Conservation (phyloP, 495 filamentous ascomycete species). For the Talaromyces borbonicus region DNA sequence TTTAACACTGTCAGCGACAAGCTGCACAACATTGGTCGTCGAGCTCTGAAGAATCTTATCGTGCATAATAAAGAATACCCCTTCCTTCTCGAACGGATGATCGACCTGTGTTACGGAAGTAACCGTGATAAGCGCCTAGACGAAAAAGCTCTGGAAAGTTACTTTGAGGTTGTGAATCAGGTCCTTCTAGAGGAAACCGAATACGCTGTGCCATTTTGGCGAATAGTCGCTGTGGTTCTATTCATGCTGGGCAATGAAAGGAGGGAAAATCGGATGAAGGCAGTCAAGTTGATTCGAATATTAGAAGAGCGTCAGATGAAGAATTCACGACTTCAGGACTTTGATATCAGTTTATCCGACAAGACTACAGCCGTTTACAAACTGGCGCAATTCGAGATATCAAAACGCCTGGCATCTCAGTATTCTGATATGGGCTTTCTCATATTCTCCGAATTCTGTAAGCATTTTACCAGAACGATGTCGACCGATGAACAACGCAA, state of each 20-base stretch:
- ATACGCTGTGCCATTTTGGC: constrained; percentile 82
- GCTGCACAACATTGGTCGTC: constrained; percentile 81
- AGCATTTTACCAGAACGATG: constrained; percentile 75
- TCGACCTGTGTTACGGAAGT: constrained; percentile 69
- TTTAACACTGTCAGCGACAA: constrained; percentile 84
- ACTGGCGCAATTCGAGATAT: constrained; percentile 91
- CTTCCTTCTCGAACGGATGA: constrained; percentile 74
- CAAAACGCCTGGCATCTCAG: constrained; percentile 76
- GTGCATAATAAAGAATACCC: constrained; percentile 79
- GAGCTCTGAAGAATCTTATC: constrained; percentile 84
- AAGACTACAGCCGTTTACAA: constrained; percentile 98
- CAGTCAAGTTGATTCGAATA: constrained; percentile 69
- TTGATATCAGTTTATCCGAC: constrained; percentile 96
- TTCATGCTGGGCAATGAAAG: constrained; percentile 88
- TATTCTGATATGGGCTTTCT: constrained; percentile 83
- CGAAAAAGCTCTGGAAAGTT: constrained; percentile 82
- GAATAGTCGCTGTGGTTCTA: constrained; percentile 73
- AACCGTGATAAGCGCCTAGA: neutral
- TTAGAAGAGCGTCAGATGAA: constrained; percentile 78
- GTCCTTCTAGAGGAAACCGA: constrained; percentile 72
- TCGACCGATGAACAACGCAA: constrained; percentile 75
- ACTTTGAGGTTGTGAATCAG: constrained; percentile 85
- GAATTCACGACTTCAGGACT: constrained; percentile 86
- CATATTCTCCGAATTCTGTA: constrained; percentile 88
- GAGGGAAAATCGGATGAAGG: constrained; percentile 78